Evolutionary conservation across 1,139 yeast species (phyloP), one percentile per base, ranked within the genome.

Genomic region (Taphrina betulina): DNA sequence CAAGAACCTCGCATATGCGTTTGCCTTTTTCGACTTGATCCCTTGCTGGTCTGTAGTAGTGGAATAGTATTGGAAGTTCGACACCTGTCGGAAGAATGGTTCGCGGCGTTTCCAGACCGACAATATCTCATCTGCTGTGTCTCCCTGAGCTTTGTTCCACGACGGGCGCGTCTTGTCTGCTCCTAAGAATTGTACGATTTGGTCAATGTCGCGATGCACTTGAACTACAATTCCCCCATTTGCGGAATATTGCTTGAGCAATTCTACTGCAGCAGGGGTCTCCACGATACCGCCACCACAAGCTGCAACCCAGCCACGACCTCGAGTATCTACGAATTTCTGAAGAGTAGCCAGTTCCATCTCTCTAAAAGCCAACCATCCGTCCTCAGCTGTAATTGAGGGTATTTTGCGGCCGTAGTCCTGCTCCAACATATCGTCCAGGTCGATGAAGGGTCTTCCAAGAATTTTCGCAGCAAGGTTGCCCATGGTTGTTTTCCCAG

Each of bases 281-380:
- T 92, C 98, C 33, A 92, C 95, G 61, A 94, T 77, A 5, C 99
- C 99, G 40, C 99, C 99, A 33, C 99, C 99, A 57, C 96, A 87
- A 1, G 98, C 87, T 54, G 89, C 77, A 33, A 92, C 85, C 64
- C 81, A 76, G 2, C 85, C 86, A 2, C 71, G 68, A 3, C 81
- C 73, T 63, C 77, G 73, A 28, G 75, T 69, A 1, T 66, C 62
- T 44, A 88, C 66, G 34, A 77, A 73, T 43, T 80, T 78, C 48
- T 77, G 69, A 59, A 87, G 79, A 41, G 85, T 71, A 37, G 71
- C 72, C 2, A 83, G 71, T 69, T 94, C 99, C 58, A 75, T 71
- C 40, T 70, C 72, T 60, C 99, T 81, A 77, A 94, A 94, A 36
- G 74, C 78, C 20, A 82, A 92, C 98, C 98, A 94, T 3, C 96